phyloP scores from a whole-genome alignment of 805 yeast species.

The Maudiozyma pseudohumilis region DNA sequence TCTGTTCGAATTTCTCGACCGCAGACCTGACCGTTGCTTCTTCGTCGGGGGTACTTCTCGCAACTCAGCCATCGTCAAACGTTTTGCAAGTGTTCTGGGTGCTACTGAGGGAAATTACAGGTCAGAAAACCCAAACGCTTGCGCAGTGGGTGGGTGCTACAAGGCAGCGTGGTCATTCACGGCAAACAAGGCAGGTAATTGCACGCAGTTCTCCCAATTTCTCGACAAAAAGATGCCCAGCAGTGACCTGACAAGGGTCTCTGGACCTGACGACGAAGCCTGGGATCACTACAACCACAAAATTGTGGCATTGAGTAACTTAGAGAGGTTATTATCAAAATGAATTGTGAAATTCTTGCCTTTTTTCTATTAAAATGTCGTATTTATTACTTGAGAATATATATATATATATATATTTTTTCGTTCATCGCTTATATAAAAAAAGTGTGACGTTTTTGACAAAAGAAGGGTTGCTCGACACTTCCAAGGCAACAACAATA shows the following conservation, averaged over 20 bases:
- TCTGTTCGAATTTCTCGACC: constrained; percentile 20
- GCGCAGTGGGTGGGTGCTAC: constrained; percentile 87
- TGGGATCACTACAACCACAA: constrained; percentile 27
- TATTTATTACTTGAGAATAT: no score
- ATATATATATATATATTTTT: no score
- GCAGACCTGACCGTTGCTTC: constrained; percentile 56
- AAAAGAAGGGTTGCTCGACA: no score
- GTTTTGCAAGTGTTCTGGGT: constrained; percentile 63
- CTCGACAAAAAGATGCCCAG: constrained; percentile 39
- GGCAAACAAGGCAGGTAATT: constrained; percentile 23
- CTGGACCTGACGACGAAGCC: constrained; percentile 14
- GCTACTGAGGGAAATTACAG: constrained; percentile 49
- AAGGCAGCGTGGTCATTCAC: constrained; percentile 66
- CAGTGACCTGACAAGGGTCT: constrained; percentile 28
- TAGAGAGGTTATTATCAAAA: no score
- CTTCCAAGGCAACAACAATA: no score
- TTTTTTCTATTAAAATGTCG: no score
- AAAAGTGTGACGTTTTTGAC: no score
- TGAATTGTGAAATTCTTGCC: no score
- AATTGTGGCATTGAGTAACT: constrained; percentile 24
- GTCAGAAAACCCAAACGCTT: constrained; percentile 76
- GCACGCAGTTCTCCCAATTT: constrained; percentile 35
- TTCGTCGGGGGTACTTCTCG: constrained; percentile 86
- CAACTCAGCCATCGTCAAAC: constrained; percentile 55
- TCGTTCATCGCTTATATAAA: no score